Conservation (phyloP, 768 basidiomycete genomes). For the Trametes cinnabarina region DNA sequence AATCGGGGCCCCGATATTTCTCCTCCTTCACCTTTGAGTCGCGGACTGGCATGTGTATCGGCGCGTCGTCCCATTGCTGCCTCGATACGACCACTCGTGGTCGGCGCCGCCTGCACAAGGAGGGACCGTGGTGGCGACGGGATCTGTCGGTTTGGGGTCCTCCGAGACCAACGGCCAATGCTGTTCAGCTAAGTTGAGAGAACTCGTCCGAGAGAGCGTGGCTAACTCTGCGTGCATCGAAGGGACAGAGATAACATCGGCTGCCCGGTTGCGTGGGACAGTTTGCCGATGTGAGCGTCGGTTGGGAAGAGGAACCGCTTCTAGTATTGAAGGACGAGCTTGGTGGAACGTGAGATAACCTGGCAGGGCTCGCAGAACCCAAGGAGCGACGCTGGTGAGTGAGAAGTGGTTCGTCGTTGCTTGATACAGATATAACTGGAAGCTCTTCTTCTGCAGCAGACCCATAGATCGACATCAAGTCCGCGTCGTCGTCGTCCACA, state of each 20-base stretch:
- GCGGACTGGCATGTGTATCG: slow-evolving; percentile 15
- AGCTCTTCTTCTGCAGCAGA: slow-evolving; percentile 1
- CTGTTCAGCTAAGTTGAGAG: too few species aligned
- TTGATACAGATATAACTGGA: neutral
- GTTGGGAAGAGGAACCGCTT: too few species aligned
- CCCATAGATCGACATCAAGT: slow-evolving; percentile 1
- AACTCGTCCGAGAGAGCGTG: too few species aligned
- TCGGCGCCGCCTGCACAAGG: neutral
- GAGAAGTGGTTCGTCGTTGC: too few species aligned
- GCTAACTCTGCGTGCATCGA: too few species aligned
- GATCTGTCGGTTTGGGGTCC: slow-evolving; percentile 11
- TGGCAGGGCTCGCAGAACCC: too few species aligned
- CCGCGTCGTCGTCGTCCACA: neutral
- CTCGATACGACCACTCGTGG: slow-evolving; percentile 9
- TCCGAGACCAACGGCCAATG: neutral
- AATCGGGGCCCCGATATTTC: neutral
- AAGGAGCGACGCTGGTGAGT: too few species aligned
- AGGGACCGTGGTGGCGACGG: slow-evolving; percentile 1
- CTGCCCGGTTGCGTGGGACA: too few species aligned
- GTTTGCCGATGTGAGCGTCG: too few species aligned
- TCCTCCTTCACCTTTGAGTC: slow-evolving; percentile 10
- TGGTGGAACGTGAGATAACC: too few species aligned
- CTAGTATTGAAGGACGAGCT: too few species aligned
- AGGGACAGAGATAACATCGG: too few species aligned
- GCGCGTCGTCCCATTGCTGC: slow-evolving; percentile 4